Conservation (phyloP, 2,329 filamentous ascomycete genomes). For the Pseudocercospora musae region DNA sequence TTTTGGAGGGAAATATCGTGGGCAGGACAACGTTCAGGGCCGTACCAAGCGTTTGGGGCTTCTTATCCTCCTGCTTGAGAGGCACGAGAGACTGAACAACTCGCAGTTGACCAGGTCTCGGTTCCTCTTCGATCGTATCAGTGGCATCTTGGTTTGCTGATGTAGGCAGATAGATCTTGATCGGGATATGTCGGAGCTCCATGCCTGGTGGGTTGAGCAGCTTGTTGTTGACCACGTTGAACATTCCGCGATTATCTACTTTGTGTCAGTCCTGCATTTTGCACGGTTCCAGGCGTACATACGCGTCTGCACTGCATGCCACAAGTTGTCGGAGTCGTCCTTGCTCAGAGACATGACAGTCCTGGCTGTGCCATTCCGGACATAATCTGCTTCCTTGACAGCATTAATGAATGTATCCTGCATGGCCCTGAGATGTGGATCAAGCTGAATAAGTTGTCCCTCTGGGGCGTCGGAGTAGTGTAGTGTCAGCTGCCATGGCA, state of each 20-base stretch:
- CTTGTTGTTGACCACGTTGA: slow-evolving; percentile 69
- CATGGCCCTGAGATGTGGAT: slow-evolving; percentile 53
- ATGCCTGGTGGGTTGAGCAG: slow-evolving; percentile 70
- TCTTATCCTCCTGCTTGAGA: slow-evolving; percentile 45
- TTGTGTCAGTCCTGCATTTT: slow-evolving; percentile 4
- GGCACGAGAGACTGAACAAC: slow-evolving; percentile 70
- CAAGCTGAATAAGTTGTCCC: slow-evolving; percentile 57
- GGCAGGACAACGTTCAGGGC: slow-evolving; percentile 75
- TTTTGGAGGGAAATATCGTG: slow-evolving; percentile 77
- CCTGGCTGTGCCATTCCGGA: slow-evolving; percentile 83
- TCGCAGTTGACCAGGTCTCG: slow-evolving; percentile 41
- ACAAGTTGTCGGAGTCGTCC: slow-evolving; percentile 76
- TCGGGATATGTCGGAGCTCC: slow-evolving; percentile 75
- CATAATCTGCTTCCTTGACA: slow-evolving; percentile 78
- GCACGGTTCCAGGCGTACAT: slow-evolving; percentile 28
- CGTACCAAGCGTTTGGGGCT: slow-evolving; percentile 69
- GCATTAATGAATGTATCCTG: slow-evolving; percentile 67
- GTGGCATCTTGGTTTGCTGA: slow-evolving; percentile 39
- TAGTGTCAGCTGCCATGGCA: slow-evolving; percentile 63
- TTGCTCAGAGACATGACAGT: slow-evolving; percentile 87
- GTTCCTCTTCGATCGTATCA: slow-evolving; percentile 25
- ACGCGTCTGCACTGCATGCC: slow-evolving; percentile 75
- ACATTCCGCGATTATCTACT: slow-evolving; percentile 68
- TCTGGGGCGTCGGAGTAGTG: slow-evolving; percentile 59
- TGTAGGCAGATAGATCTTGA: slow-evolving; percentile 78